Evolutionary conservation across 2,329 filamentous ascomycete genomes (phyloP), one percentile per base, ranked within the genome.

Genomic region (Dissoconium aciculare): DNA sequence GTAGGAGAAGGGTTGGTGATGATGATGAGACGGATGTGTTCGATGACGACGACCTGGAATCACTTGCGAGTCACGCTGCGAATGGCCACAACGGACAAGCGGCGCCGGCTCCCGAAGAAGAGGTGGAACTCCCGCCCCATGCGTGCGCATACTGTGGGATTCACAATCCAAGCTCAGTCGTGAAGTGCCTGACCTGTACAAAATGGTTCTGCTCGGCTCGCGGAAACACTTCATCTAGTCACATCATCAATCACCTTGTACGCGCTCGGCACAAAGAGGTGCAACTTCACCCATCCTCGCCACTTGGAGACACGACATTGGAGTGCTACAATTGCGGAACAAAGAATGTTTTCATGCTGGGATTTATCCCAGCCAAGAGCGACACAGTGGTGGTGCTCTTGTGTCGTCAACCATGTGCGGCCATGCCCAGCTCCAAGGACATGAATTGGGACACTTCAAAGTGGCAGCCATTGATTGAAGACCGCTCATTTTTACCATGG

Each of bases 191-290:
- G 38, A 71, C 77, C 37, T 98, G 89, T 64, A 87, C 73, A 63
- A 98, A 95, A 55, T 98, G 89, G 89, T 98, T 98, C 56, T 98
- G 89, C 61, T 95, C 85, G 58, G 85, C 87, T 37, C 81, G 87
- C 49, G 87, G 89, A 44, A 98, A 94, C 57, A 85, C 85, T 11
- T 92, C 82, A 30, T 94, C 87, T 15, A 93, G 87, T 17, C 89
- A 98, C 54, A 95, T 98, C 47, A 83, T 98, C 60, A 95, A 95
- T 56, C 89, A 98, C 53, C 73, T 98, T 17, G 89, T 98, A 37
- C 80, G 91, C 50, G 87, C 91, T 41, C 79, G 89, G 41, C 89
- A 98, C 64, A 98, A 95, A 66, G 91, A 98, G 62, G 89, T 98
- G 31, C 87, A 94, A 57, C 73, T 98, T 33, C 89, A 98, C 55